Conservation (phyloP, 257 asterid species). For the Solanum bulbocastanum region DNA sequence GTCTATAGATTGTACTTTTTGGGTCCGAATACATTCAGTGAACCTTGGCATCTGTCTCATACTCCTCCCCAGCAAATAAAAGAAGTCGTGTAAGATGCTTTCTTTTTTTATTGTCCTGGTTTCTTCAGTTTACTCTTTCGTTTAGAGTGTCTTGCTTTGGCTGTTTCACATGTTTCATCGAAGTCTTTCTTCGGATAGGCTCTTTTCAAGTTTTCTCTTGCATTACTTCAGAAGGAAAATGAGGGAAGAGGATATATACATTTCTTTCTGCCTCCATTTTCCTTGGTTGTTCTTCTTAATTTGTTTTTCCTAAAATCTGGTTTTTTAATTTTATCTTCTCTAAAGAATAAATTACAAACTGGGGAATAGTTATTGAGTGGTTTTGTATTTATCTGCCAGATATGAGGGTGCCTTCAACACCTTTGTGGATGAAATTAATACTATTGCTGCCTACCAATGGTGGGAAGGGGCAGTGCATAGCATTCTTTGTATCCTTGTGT, state of each 20-base stretch:
- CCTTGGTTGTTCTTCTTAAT: neutral
- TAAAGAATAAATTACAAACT: neutral
- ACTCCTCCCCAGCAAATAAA: conserved; percentile 89
- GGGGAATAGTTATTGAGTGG: neutral
- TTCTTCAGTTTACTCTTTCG: neutral
- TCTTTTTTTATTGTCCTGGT: neutral
- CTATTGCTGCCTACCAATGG: conserved; percentile 94
- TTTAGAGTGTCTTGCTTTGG: neutral
- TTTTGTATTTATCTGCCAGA: conserved; percentile 38
- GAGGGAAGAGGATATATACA: neutral
- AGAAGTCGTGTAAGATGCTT: conserved; percentile 81
- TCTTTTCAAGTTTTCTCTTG: neutral
- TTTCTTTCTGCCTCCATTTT: neutral
- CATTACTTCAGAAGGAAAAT: neutral
- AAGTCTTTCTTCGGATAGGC: neutral
- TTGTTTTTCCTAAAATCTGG: neutral
- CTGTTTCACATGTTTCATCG: neutral
- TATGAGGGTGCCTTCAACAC: conserved; percentile 83
- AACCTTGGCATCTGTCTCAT: conserved; percentile 99
- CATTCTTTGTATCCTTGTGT: conserved; percentile 73
- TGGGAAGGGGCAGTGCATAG: conserved; percentile 96
- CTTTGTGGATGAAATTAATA: conserved; percentile 88
- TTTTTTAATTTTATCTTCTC: neutral
- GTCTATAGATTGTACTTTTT: conserved; percentile 93
- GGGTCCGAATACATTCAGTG: conserved; percentile 89